Conservation (phyloP, 208 protist species). For the Acanthamoeba sp. region DNA sequence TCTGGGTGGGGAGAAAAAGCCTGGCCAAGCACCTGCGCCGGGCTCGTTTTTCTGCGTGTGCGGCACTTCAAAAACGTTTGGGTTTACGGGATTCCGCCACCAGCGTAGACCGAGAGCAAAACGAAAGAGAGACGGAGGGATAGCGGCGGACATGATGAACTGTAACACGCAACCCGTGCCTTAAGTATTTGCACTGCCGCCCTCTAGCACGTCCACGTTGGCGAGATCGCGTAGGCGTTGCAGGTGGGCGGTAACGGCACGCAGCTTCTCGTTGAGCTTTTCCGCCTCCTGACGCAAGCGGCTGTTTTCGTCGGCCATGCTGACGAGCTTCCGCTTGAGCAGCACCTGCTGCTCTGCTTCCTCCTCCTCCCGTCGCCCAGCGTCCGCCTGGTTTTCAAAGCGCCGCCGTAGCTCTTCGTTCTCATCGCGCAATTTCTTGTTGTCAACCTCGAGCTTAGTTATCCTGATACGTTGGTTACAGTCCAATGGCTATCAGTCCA, state of each 20-base stretch:
- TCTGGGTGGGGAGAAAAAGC: too few relatives aligned
- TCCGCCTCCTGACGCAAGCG: constrained; percentile 2
- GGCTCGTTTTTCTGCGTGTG: too few relatives aligned
- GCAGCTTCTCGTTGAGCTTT: constrained; percentile 31
- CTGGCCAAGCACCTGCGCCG: too few relatives aligned
- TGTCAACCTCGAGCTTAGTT: constrained; percentile 34
- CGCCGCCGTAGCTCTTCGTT: constrained; percentile 13
- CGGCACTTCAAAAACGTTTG: too few relatives aligned
- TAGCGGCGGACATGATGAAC: too few relatives aligned
- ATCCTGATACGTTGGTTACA: background rate
- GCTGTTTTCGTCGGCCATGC: constrained; percentile 46
- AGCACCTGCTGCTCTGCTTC: background rate
- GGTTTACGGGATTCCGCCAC: too few relatives aligned
- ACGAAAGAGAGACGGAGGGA: too few relatives aligned
- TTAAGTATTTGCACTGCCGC: too few relatives aligned
- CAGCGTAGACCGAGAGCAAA: too few relatives aligned
- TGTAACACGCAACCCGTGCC: too few relatives aligned
- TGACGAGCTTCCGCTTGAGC: constrained; percentile 12
- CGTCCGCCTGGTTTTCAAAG: background rate
- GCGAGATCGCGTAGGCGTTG: background rate
- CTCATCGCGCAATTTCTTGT: background rate
- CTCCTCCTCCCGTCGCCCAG: background rate
- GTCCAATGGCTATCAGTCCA: background rate
- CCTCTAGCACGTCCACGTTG: background rate
- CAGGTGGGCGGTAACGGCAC: background rate